Base-by-base conservation (phyloP, 2,329 filamentous ascomycete species). In the Boeremia exigua region DNA sequence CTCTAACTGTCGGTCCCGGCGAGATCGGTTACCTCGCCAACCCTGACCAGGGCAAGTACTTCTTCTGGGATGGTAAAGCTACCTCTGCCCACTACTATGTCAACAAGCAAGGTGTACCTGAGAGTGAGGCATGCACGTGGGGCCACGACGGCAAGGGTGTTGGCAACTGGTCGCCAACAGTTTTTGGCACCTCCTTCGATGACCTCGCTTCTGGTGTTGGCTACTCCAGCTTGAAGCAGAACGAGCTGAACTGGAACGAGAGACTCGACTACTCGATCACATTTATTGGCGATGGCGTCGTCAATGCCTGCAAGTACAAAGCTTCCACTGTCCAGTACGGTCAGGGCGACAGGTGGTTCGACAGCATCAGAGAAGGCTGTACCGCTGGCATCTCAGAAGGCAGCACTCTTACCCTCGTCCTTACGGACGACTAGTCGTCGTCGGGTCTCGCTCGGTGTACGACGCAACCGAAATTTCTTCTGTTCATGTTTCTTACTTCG, bases 1-100 rank as follows among this genome's bases (percentile, higher is more conserved):
- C 94, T 40, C 79, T 93, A 42, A 78, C 86, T 54, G 82, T 88
- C 38, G 63, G 76, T 5, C 78, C 89, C 48, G 90, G 90, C 56
- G 69, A 78, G 44, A 83, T 78, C 25, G 79, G 86, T 58, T 77
- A 81, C 32, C 79, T 99, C 62, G 91, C 90, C 72, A 94, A 91
- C 81, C 90, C 94, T 42, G 79, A 89, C 62, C 86, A 88, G 57
- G 73, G 75, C 44, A 82, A 79, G 46, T 96, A 94, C 82, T 98
- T 92, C 81, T 78, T 82, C 59, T 96, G 91, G 91, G 66, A 91
- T 69, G 85, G 85, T 67, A 84, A 84, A 75, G 68, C 79, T 46
- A 98, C 95, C 48, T 93, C 91, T 43, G 93, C 93, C 39, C 95
- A 98, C 80, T 98, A 96, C 84, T 99, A 99, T 75, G 85, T 98